These are phyloP conservation scores for Ophiostoma quercus DNA, from an alignment of 2,329 filamentous ascomycete genomes.

Conservation along the genomic window DNA sequence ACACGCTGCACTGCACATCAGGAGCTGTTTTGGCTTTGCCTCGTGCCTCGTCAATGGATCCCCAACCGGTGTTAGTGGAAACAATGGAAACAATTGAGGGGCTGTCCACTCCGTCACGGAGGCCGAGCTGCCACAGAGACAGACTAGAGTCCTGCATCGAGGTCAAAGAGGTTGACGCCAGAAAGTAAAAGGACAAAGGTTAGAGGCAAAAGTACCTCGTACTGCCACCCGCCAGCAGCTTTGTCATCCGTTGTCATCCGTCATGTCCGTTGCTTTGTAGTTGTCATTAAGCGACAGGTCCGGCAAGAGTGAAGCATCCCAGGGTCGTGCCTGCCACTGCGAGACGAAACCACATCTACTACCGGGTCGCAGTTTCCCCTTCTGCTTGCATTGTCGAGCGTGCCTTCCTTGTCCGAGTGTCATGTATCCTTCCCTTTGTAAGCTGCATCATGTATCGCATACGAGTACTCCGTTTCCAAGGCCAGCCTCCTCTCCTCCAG, in stretches of 20 bases:
- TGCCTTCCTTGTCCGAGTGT: constrained; percentile 15
- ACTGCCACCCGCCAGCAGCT: neutral
- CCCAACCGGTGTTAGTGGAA: constrained; percentile 23
- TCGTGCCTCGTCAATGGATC: constrained; percentile 14
- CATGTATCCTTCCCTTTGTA: neutral
- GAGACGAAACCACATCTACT: neutral
- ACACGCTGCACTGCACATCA: neutral
- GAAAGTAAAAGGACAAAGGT: neutral
- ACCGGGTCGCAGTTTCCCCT: neutral
- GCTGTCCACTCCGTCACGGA: constrained; percentile 11
- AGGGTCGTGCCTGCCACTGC: constrained; percentile 23
- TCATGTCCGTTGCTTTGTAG: too few species aligned
- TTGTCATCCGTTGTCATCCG: neutral
- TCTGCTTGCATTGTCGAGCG: neutral
- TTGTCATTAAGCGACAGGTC: neutral
- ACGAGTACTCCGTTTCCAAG: neutral
- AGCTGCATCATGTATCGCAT: neutral
- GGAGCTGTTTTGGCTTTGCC: constrained; percentile 15
- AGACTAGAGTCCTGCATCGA: neutral
- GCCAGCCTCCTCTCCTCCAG: neutral
- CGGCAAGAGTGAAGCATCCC: neutral
- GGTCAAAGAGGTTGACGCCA: neutral
- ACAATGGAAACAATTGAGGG: constrained; percentile 17
- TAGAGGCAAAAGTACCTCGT: neutral
- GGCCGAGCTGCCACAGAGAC: neutral